These are phyloP conservation scores for Holtermannia corniformis DNA, from an alignment of 768 basidiomycete genomes.

Conservation along the genomic window DNA sequence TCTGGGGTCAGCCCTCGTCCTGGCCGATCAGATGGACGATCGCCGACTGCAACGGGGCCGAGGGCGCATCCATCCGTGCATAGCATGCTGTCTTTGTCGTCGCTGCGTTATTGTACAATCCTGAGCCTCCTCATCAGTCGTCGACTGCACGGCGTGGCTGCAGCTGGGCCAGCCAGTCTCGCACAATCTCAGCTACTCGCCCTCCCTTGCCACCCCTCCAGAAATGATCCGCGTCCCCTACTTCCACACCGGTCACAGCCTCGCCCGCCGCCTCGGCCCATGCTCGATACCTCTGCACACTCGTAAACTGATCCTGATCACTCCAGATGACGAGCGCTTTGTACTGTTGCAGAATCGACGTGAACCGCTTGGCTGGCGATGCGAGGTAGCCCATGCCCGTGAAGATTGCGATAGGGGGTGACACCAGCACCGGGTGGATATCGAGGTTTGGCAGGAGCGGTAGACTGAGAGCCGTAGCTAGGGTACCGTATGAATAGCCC, in stretches of 20 bases:
- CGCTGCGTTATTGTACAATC: too few relatives aligned
- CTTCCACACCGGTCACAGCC: constrained; percentile 7
- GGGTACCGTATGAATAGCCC: constrained; percentile 32
- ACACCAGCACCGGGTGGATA: constrained; percentile 10
- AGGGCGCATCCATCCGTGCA: too few relatives aligned
- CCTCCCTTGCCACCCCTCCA: constrained; percentile 11
- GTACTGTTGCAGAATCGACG: not conserved
- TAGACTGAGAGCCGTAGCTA: constrained; percentile 13
- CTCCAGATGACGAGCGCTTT: constrained; percentile 10
- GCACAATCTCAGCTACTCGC: constrained; percentile 6
- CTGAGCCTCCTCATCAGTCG: too few relatives aligned
- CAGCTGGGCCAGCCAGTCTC: constrained; percentile 5
- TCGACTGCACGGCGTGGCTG: too few relatives aligned
- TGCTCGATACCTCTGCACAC: constrained; percentile 1
- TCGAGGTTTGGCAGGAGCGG: constrained; percentile 3
- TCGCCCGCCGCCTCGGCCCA: not conserved
- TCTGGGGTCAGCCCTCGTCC: too few relatives aligned
- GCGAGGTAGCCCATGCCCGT: constrained; percentile 7
- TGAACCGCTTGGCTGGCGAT: constrained; percentile 8
- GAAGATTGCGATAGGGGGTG: constrained; percentile 18
- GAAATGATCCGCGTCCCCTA: constrained; percentile 51
- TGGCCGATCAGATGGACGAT: too few relatives aligned
- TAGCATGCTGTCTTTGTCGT: too few relatives aligned
- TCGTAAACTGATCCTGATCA: constrained; percentile 23
- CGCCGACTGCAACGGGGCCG: too few relatives aligned